Conservation (phyloP, 176 grass and related monocot genomes). For the sorghum (Sorghum bicolor) region Sorghum_bicolor_NCBIv3 NC_012872.2:15899001-15899500, state of each 20-base stretch:
- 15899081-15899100: slow-evolving; percentile 67
- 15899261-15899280: not conserved
- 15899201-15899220: slow-evolving; percentile 88
- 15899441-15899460: slow-evolving; percentile 54
- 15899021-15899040: slow-evolving; percentile 81
- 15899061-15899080: slow-evolving; percentile 90
- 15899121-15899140: slow-evolving; percentile 65
- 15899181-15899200: slow-evolving; percentile 82
- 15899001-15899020: slow-evolving; percentile 72
- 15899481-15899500: slow-evolving; percentile 63
- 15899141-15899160: slow-evolving; percentile 69
- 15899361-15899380: slow-evolving; percentile 10
- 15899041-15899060: slow-evolving; percentile 80
- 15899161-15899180: slow-evolving; percentile 66
- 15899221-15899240: slow-evolving; percentile 84
- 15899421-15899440: not conserved
- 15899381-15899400: not conserved
- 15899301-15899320: not conserved
- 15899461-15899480: slow-evolving; percentile 91
- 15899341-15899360: not conserved
- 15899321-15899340: not conserved
- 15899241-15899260: slow-evolving; percentile 51
- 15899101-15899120: slow-evolving; percentile 80
- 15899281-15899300: not conserved
- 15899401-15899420: not conserved